These are phyloP conservation scores for Fusarium fracticaudum DNA, from an alignment of 2,329 filamentous ascomycete genomes.

Conservation along the genomic window DNA sequence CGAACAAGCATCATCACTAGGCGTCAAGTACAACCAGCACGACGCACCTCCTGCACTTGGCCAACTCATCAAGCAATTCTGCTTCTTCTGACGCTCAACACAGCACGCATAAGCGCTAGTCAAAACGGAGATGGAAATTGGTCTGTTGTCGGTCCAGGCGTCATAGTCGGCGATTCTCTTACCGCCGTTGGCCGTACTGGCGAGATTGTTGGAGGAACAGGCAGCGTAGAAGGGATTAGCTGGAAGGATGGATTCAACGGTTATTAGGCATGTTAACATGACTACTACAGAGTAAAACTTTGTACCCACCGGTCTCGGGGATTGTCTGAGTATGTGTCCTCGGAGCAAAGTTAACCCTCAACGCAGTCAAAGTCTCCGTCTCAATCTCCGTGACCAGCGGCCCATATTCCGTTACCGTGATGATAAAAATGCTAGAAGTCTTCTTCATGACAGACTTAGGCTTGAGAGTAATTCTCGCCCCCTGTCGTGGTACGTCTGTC, in stretches of 20 bases:
- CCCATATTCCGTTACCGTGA: neutral
- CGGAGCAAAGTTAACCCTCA: neutral
- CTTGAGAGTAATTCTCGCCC: neutral
- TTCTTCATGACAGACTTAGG: neutral
- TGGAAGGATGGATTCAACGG: neutral
- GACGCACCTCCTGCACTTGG: neutral
- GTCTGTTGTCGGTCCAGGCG: too few species aligned
- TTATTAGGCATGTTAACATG: neutral
- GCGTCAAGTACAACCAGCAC: neutral
- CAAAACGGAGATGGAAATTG: neutral
- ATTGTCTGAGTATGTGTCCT: neutral
- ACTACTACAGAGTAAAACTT: accelerated
- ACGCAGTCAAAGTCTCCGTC: neutral
- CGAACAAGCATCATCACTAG: neutral
- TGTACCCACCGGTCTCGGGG: neutral
- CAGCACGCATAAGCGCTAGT: neutral
- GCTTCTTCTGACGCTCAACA: neutral
- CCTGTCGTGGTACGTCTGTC: neutral
- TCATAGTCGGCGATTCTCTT: neutral
- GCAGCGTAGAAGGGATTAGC: neutral
- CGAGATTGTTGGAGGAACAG: neutral
- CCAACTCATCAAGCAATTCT: neutral
- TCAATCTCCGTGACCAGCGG: neutral
- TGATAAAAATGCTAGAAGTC: neutral
- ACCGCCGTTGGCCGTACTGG: neutral